Evolutionary conservation across 345 rosid genomes (phyloP).

Genomic region (Salix purpurea): DNA sequence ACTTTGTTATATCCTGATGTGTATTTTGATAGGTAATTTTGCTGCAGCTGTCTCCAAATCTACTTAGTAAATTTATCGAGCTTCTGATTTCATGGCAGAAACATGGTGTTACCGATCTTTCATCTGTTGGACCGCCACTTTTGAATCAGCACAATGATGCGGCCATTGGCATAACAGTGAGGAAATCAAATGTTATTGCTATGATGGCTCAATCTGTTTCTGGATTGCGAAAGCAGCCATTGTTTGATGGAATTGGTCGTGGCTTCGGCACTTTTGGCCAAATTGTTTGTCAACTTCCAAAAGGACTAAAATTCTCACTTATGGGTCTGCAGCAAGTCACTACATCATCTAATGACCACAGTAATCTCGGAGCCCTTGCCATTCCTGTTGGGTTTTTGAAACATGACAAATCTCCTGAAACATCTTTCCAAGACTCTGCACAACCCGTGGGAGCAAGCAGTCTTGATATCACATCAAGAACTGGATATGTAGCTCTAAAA

Average conservation of each 20-base stretch:
- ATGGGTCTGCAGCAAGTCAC: constrained; percentile 48
- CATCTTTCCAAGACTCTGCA: constrained; percentile 24
- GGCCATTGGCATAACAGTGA: constrained; percentile 54
- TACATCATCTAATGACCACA: constrained; percentile 25
- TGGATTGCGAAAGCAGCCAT: constrained; percentile 27
- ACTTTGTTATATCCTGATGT: background rate
- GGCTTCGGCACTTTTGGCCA: constrained; percentile 68
- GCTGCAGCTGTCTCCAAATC: background rate
- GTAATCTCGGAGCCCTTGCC: constrained; percentile 45
- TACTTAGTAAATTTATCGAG: background rate
- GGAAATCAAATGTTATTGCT: constrained; percentile 56
- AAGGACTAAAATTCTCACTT: constrained; percentile 54
- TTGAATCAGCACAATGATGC: constrained; percentile 53
- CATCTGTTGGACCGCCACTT: constrained; percentile 63
- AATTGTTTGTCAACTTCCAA: constrained; percentile 54
- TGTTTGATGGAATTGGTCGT: constrained; percentile 25
- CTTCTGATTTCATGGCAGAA: constrained; percentile 35
- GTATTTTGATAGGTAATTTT: constrained; percentile 3
- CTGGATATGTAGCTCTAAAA: constrained; percentile 52
- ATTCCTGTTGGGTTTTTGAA: constrained; percentile 46
- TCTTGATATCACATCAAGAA: constrained; percentile 14
- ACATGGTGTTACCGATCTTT: constrained; percentile 54
- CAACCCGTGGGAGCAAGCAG: constrained; percentile 16
- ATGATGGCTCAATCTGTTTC: constrained; percentile 64
- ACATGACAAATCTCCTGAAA: constrained; percentile 17